Base-by-base conservation (phyloP, 2,329 filamentous ascomycete genomes). In the Fusarium nodosum region DNA sequence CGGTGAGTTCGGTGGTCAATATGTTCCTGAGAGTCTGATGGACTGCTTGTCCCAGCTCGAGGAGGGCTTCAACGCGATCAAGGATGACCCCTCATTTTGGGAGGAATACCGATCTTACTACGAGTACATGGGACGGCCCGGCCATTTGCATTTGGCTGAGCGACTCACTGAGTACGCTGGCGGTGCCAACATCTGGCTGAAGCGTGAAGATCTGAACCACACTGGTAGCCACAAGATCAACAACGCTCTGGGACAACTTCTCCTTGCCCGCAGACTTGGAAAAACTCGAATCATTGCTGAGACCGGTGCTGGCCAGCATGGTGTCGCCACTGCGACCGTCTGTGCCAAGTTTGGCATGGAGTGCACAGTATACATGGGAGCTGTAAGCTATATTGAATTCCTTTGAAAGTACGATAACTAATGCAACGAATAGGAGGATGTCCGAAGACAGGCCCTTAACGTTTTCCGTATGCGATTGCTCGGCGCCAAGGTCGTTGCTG, bases 211-310 rank as follows among this genome's bases (percentile, higher is more conserved):
- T 79, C 85, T 98, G 59, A 98, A 98, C 82, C 96, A 99, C 79
- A 98, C 96, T 11, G 96, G 96, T 72, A 97, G 93, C 68, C 96
- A 99, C 86, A 99, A 99, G 87, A 98, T 99, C 85, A 99, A 99
- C 85, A 99, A 99, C 76, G 96, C 96, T 1, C 85, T 99, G 11
- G 96, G 96, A 3, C 96, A 99, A 80, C 90, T 97, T 50, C 87
- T 99, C 16, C 84, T 99, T 39, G 96, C 96, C 3, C 87, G 87
- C 74, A 87, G 93, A 66, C 82, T 99, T 50, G 96, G 96, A 52
- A 99, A 99, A 87, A 97, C 91, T 8, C 92, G 94, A 79, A 98
- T 99, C 75, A 99, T 99, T 74, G 96, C 96, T 50, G 96, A 99
- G 83, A 99, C 96, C 18, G 96, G 96, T 72, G 96, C 96, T 56